Evolutionary conservation across 192 early-diverging fungal species (phyloP), one percentile per base, ranked within the genome.

Genomic region (Entomortierella parvispora): DNA sequence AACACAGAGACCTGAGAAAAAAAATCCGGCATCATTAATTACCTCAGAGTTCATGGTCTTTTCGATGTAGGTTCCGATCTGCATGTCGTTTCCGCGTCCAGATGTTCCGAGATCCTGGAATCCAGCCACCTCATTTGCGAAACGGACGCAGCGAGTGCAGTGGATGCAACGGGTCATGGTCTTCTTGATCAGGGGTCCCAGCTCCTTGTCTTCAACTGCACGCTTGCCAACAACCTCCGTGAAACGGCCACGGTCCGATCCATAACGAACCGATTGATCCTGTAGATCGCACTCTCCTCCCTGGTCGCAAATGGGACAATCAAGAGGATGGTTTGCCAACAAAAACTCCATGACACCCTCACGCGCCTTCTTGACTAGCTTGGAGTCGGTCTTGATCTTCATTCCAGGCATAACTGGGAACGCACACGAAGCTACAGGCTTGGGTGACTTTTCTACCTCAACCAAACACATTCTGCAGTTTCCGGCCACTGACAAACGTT

Each of bases 401-500:
- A 99, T 99, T 58, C 97, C 97, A 1, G 96, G 95, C 84, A 92
- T 94, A 45, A 97, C 96, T 25, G 96, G 97, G 89, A 95, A 95
- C 18, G 98, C 95, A 74, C 98, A 99, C 49, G 97, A 97, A 17
- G 98, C 97, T 20, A 95, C 85, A 37, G 96, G 93, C 83, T 99
- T 99, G 50, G 97, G 97, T 47, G 94, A 88, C 79, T 92, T 95
- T 82, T 97, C 97, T 34, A 99, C 84, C 85, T 99, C 98, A 32
- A 99, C 97, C 62, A 99, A 88, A 79, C 98, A 99, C 96, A 99
- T 98, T 79, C 98, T 93, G 80, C 98, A 99, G 90, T 99, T 99
- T 77, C 98, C 98, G 14, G 98, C 98, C 51, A 99, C 87, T 10
- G 94, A 92, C 46, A 99, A 87, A 47, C 98, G 93, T 77, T 80